These are phyloP conservation scores for Entonaema liquescens DNA, from an alignment of 495 filamentous ascomycete species.

Conservation along the genomic window DNA sequence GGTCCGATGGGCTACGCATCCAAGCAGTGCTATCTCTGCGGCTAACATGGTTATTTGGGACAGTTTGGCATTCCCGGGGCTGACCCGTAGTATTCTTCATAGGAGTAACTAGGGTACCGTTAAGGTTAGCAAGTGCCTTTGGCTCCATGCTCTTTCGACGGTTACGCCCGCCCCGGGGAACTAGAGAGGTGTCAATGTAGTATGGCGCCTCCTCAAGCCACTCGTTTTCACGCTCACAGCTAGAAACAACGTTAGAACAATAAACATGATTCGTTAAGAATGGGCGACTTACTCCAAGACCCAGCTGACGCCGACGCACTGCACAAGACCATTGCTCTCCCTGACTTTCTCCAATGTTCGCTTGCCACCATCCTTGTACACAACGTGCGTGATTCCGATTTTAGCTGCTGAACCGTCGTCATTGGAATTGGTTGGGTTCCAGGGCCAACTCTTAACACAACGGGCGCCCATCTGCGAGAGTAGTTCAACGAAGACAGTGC, in stretches of 20 bases:
- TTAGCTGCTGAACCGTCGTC: constrained; percentile 56
- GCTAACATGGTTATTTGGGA: constrained; percentile 53
- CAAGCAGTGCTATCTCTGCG: constrained; percentile 63
- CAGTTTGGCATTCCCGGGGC: constrained; percentile 52
- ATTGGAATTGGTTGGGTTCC: constrained; percentile 68
- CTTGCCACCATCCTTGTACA: constrained; percentile 92
- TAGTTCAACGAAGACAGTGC: constrained; percentile 81
- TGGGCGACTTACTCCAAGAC: constrained; percentile 76
- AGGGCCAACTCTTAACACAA: constrained; percentile 84
- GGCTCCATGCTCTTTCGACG: constrained; percentile 95
- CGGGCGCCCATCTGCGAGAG: constrained; percentile 85
- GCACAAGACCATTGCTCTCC: constrained; percentile 75
- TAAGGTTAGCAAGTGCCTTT: constrained; percentile 74
- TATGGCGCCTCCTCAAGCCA: constrained; percentile 79
- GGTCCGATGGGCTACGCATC: constrained; percentile 56
- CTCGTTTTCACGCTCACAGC: constrained; percentile 80
- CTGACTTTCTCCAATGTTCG: constrained; percentile 88
- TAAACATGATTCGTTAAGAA: constrained; percentile 4
- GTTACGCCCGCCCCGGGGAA: constrained; percentile 79
- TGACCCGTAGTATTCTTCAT: constrained; percentile 42
- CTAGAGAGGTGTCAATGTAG: constrained; percentile 71
- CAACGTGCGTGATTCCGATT: constrained; percentile 90
- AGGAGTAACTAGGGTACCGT: constrained; percentile 67
- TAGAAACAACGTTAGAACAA: constrained; percentile 46
- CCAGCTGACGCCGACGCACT: constrained; percentile 88